phyloP scores from a whole-genome alignment of 768 basidiomycete species.

The Phaeotremella skinneri region DNA sequence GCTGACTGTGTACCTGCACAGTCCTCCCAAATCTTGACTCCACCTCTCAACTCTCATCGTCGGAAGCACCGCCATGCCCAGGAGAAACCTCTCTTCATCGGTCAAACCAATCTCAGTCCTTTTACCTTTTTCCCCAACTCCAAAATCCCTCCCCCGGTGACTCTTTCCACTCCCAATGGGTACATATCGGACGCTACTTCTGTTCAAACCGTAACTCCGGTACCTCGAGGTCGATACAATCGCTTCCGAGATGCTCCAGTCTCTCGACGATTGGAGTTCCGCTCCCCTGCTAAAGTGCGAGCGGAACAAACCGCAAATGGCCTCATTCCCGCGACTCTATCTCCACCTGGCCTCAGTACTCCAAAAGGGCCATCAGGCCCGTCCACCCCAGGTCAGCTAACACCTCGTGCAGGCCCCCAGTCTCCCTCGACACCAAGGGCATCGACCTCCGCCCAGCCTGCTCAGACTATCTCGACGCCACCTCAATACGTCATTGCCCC shows the following conservation, averaged over 20 bases:
- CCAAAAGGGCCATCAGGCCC: background rate
- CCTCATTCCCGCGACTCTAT: too few species aligned
- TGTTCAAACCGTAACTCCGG: slow-evolving; percentile 13
- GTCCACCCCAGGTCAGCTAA: background rate
- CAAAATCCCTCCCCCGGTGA: slow-evolving; percentile 6
- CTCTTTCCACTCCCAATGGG: slow-evolving; percentile 5
- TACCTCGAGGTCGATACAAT: slow-evolving; percentile 1
- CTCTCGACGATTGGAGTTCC: background rate
- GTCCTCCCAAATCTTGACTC: slow-evolving; percentile 12
- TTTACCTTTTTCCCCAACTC: slow-evolving; percentile 24
- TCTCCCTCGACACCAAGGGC: slow-evolving; percentile 15
- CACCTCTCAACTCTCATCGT: slow-evolving; percentile 1
- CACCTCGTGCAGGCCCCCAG: background rate
- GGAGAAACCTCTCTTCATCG: slow-evolving; percentile 17
- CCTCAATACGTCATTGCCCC: background rate
- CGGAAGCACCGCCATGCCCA: background rate
- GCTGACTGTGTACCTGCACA: background rate
- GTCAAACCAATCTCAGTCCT: slow-evolving; percentile 30
- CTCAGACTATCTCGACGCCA: slow-evolving; percentile 9
- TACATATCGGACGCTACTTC: slow-evolving; percentile 20
- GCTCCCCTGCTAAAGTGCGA: background rate
- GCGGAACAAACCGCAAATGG: background rate
- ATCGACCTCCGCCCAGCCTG: slow-evolving; percentile 6
- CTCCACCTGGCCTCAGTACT: background rate
- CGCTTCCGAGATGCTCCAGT: background rate